Evolutionary conservation across 257 asterid genomes (phyloP), one percentile per base, ranked within the genome.

Genomic region (Gentiana macrophylla): DNA sequence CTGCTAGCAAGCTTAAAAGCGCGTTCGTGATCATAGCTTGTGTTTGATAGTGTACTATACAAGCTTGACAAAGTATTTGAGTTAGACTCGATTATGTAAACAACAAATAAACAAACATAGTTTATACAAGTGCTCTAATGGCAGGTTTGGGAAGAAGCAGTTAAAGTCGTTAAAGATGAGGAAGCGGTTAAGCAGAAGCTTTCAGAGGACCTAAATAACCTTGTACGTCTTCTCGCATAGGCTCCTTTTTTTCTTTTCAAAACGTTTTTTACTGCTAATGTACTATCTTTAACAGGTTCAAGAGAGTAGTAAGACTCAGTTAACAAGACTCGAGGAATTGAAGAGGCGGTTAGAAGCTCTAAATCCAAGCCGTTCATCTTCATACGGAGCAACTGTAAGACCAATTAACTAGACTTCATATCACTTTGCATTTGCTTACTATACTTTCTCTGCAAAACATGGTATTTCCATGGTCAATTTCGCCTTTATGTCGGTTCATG

Each of bases 291-390:
- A 52, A 51, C 80, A 91, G 98, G 96, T 91, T 62, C 84, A 70
- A 37, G 96, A 90, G 78, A 82, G 98, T 69, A 79, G 94, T 70
- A 83, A 72, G 52, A 32, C 70, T 45, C 98, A 91, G 71, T 56
- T 84, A 34, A 62, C 89, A 62, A 84, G 98, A 78, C 85, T 91
- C 65, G 94, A 81, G 70, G 98, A 91, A 62, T 61, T 91, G 80
- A 91, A 91, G 78, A 84, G 89, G 63, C 84, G 94, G 72, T 72
- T 91, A 66, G 95, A 81, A 70, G 86, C 94, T 61, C 57, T 91
- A 66, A 91, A 91, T 63, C 98, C 96, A 36, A 78, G 77, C 74
- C 81, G 88, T 82, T 64, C 87, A 10, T 80, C 95, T 55, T 53
- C 70, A 11, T 52, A 62, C 48, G 53, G 43, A 62, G 46, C 79